Evolutionary conservation across 768 basidiomycete species (phyloP).

Genomic region (Basidioascus undulatus): DNA sequence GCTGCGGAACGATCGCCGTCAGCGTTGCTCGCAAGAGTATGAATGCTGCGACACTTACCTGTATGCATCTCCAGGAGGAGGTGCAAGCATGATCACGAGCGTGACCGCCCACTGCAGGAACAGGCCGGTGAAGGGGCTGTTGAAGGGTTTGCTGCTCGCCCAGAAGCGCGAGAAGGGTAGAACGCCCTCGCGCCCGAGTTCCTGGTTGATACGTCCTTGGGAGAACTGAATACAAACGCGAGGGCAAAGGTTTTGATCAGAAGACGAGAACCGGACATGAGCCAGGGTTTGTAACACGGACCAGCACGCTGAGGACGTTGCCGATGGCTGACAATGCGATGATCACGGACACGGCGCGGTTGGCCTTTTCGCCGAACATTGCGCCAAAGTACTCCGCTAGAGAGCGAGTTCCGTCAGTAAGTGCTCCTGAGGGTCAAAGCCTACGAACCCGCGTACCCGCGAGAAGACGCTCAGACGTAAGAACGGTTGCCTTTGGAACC

Average conservation of each 20-base stretch:
- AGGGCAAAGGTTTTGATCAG: no score
- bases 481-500: constrained; percentile 5
- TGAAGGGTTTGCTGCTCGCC: constrained; percentile 14
- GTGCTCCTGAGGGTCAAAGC: no score
- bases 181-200: constrained; percentile 14
- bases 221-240: no score
- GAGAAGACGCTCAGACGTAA: constrained; percentile 4
- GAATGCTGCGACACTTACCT: no score
- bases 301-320: constrained; percentile 10
- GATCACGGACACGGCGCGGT: constrained; percentile 5
- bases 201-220: constrained; percentile 10
- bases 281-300: no score
- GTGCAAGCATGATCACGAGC: constrained; percentile 10
- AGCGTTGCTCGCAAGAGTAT: no score
- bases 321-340: constrained; percentile 9
- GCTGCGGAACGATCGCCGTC: no score
- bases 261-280: no score
- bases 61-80: constrained; percentile 13
- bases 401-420: no score
- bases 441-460: background rate
- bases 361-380: constrained; percentile 6
- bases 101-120: constrained; percentile 10
- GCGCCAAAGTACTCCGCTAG: constrained; percentile 4
- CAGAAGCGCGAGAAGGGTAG: constrained; percentile 13
- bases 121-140: constrained; percentile 13